Evolutionary conservation across 192 early-diverging fungal species (phyloP).

Genomic region (Coemansia sp.): DNA sequence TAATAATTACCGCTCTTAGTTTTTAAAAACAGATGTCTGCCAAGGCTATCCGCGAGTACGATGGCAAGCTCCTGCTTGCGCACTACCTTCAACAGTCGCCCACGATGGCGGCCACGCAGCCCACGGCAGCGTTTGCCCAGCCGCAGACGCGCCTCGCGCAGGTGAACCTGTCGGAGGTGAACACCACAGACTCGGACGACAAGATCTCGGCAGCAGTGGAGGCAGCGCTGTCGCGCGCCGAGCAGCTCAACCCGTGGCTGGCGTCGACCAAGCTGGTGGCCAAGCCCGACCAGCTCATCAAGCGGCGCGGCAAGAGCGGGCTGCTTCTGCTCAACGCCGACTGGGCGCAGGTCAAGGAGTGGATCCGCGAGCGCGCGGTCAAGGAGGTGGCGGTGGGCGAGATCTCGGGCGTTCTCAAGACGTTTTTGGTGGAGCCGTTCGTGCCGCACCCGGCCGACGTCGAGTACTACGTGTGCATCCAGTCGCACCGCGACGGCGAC

Average conservation of each 20-base stretch:
- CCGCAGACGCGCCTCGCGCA: slow-evolving; percentile 79
- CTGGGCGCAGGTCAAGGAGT: slow-evolving; percentile 85
- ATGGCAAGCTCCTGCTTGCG: slow-evolving; percentile 95
- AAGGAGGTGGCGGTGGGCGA: slow-evolving; percentile 81
- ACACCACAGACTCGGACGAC: slow-evolving; percentile 47
- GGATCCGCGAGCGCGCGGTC: slow-evolving; percentile 91
- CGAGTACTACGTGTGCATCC: slow-evolving; percentile 98
- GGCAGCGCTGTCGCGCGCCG: slow-evolving; percentile 65
- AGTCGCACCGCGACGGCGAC: slow-evolving; percentile 94
- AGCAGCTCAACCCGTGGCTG: slow-evolving; percentile 86
- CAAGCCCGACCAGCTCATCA: slow-evolving; percentile 99
- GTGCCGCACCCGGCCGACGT: slow-evolving; percentile 88
- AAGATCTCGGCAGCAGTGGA: slow-evolving; percentile 70
- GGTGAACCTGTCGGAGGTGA: slow-evolving; percentile 67
- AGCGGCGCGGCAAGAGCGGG: slow-evolving; percentile 96
- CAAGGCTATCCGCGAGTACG: slow-evolving; percentile 95
- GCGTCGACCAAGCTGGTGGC: slow-evolving; percentile 80
- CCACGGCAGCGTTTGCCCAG: slow-evolving; percentile 67
- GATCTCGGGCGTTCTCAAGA: slow-evolving; percentile 86
- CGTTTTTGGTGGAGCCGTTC: slow-evolving; percentile 95
- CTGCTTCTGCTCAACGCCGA: slow-evolving; percentile 90
- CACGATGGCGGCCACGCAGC: slow-evolving; percentile 56
- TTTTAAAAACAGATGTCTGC: slow-evolving; percentile 65
- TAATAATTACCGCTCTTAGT: not conserved
- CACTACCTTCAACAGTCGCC: slow-evolving; percentile 83